Percentiles rank a stretch among this genome's conserved stretches.
phyloP scores from a whole-genome alignment of 805 yeast species.

The Candida krabiensis region DNA sequence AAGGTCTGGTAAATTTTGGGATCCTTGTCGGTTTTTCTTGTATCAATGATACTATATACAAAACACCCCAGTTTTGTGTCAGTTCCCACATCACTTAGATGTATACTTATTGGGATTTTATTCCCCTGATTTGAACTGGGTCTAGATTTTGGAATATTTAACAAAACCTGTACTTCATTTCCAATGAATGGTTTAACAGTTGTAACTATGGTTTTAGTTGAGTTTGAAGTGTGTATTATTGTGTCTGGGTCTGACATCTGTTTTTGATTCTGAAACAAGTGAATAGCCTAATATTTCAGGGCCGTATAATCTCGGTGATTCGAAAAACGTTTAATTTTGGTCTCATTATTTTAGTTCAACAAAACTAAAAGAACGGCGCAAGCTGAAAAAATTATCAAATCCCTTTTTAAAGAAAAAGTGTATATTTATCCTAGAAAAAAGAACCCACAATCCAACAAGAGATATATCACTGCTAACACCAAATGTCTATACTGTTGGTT shows the following conservation, averaged over 20 bases:
- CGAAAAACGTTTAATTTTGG: too few species aligned
- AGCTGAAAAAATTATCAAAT: too few species aligned
- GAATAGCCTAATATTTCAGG: too few species aligned
- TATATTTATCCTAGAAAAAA: too few species aligned
- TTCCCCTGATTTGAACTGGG: conserved; percentile 18
- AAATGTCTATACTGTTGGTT: conserved; percentile 63
- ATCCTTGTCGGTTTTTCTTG: conserved; percentile 20
- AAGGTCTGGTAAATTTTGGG: conserved; percentile 41
- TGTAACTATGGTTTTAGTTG: conserved; percentile 18
- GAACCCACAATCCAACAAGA: too few species aligned
- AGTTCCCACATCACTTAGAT: conserved; percentile 34
- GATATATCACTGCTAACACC: too few species aligned
- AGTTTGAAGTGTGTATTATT: conserved; percentile 2
- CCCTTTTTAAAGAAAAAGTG: too few species aligned
- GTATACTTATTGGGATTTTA: conserved; percentile 37
- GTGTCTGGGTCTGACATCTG: too few species aligned
- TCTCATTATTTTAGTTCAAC: too few species aligned
- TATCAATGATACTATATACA: conserved; percentile 42
- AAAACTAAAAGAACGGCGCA: too few species aligned
- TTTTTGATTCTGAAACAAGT: too few species aligned
- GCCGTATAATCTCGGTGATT: too few species aligned
- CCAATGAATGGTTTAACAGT: conserved; percentile 27
- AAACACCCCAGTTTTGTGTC: conserved; percentile 40
- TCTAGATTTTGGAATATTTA: conserved; percentile 19
- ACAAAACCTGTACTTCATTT: conserved; percentile 23